Conservation (phyloP, 2,329 filamentous ascomycete species). For the Nigrospora sphaerica region DNA sequence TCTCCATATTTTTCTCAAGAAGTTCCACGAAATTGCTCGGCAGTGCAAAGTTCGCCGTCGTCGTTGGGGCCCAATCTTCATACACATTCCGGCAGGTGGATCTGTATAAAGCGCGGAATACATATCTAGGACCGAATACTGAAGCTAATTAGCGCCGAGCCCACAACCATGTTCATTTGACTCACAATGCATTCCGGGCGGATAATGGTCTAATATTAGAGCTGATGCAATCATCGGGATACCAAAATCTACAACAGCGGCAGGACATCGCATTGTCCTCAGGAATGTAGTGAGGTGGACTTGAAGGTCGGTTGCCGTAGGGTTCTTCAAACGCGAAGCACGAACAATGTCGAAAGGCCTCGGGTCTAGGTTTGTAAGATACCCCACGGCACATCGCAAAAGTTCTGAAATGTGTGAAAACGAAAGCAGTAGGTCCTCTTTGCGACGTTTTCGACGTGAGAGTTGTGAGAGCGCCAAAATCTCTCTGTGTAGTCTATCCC, state of each 20-base stretch:
- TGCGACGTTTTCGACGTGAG: not conserved
- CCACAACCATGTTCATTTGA: not conserved
- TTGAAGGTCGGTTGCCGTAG: not conserved
- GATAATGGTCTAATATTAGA: constrained; percentile 2
- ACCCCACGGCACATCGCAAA: not conserved
- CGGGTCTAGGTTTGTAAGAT: not conserved
- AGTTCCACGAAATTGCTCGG: not conserved
- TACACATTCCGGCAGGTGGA: not conserved
- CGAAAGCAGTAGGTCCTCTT: not conserved
- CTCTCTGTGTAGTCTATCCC: not conserved
- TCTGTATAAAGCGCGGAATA: constrained; percentile 1
- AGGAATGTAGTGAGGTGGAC: constrained; percentile 1
- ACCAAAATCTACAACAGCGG: not conserved
- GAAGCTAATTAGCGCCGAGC: not conserved
- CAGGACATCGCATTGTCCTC: not conserved
- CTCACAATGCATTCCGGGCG: constrained; percentile 2
- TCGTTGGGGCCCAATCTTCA: not conserved
- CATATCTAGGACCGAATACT: constrained; percentile 1
- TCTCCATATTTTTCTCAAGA: not conserved
- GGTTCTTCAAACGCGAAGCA: not conserved
- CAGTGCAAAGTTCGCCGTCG: not conserved
- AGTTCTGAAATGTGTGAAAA: not conserved
- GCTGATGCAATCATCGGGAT: constrained; percentile 2
- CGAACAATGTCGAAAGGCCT: not conserved
- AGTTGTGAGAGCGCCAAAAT: not conserved